Base-by-base conservation (phyloP, 768 basidiomycete genomes). In the Xerocomellus dryophilus region DNA sequence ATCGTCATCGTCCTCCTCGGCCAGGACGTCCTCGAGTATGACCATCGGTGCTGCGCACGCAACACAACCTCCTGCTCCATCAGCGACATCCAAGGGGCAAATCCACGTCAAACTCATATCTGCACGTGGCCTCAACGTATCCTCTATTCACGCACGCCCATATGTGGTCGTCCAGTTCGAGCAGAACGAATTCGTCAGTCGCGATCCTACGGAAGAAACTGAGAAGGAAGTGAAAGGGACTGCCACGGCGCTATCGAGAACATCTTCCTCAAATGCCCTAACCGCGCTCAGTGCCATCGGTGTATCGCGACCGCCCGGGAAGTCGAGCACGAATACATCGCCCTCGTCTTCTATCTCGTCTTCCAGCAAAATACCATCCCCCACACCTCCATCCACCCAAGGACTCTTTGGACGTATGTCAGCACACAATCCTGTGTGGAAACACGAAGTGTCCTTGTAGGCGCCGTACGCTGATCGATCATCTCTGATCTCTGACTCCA, bases 121-220 rank as follows among this genome's bases (percentile, higher is more conserved):
- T 60, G 97, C 92, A 12, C 83, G 92, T 44, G 82, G 81, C 10
- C 86, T 99, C 68, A 85, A 85, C 59, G 86, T 93, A 48, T 78
- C 79, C 41, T 80, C 84, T 14, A 63, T 80, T 40, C 69, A 77
- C 57, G 84, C 89, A 4, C 78, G 84, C 0, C 91, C 94, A 17
- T 98, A 99, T 70, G 90, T 94, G 63, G 95, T 98, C 69, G 94
- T 95, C 61, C 90, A 94, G 72, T 99, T 98, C 73, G 97, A 99
- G 76, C 90, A 98, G 73, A 98, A 93, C 79, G 97, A 99, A 73
- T 99, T 98, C 67, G 86, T 99, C 70, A 86, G 86, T 62, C 78
- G 97, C 42, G 91, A 96, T 70, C 91, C 93, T 25, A 90, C 87
- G 23, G 82, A 84, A 60, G 90, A 92, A 70, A 75, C 79, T 17